A percentile compares a stretch with the other conserved stretches of the same genome.
Conservation (phyloP, 2,329 filamentous ascomycete species). For the Botrytis cinerea region DNA sequence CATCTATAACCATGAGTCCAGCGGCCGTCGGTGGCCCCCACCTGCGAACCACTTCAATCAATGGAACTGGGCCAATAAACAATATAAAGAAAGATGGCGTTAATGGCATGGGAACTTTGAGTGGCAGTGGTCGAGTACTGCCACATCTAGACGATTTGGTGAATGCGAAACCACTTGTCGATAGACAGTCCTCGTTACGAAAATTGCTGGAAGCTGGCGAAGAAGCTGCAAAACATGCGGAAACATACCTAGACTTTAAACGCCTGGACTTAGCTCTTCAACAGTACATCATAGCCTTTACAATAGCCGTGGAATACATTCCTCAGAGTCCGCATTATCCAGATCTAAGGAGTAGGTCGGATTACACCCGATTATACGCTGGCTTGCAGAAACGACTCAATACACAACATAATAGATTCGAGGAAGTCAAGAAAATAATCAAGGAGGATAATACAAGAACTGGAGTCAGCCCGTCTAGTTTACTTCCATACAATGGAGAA, state of each 20-base stretch:
- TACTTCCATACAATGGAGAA: conserved; percentile 5
- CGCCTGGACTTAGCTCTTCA: conserved; percentile 74
- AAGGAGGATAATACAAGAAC: conserved; percentile 64
- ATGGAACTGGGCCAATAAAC: conserved; percentile 34
- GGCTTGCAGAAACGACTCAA: conserved; percentile 54
- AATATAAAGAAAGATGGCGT: conserved; percentile 22
- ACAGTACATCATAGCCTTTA: conserved; percentile 80
- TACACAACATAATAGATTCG: conserved; percentile 52
- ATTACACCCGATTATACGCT: conserved; percentile 51
- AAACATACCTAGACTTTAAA: conserved; percentile 62
- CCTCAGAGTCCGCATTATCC: conserved; percentile 75
- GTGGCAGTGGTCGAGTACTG: conserved; percentile 38
- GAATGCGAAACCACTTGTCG: conserved; percentile 40
- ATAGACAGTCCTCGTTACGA: conserved; percentile 49
- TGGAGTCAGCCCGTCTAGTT: conserved; percentile 48
- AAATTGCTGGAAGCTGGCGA: conserved; percentile 57
- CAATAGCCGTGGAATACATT: conserved; percentile 75
- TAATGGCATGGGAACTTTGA: conserved; percentile 31
- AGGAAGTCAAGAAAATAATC: conserved; percentile 59
- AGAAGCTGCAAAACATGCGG: conserved; percentile 58
- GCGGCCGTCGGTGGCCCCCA: conserved; percentile 33
- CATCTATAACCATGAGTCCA: conserved; percentile 39
- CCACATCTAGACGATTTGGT: conserved; percentile 49
- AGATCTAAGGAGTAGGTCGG: conserved; percentile 58
- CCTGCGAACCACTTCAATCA: conserved; percentile 33